Percentiles rank a stretch among this genome's conserved stretches.
Evolutionary conservation across 345 rosid genomes (phyloP).

Genomic region (Sonneratia caseolaris): DNA sequence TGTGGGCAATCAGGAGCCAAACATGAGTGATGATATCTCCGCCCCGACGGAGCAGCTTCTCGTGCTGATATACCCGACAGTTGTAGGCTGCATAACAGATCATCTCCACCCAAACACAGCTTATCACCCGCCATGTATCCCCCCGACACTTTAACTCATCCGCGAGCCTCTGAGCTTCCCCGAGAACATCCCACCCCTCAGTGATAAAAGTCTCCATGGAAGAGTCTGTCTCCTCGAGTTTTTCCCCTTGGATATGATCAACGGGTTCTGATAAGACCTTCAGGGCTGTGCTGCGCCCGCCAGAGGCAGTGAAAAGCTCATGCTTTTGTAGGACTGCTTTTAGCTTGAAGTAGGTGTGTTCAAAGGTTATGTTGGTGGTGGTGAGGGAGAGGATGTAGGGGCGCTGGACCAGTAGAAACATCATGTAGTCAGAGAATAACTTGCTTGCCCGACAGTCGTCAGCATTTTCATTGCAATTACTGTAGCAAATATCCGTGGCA

Average conservation of each 20-base stretch:
- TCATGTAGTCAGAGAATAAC: slow-evolving; percentile 13
- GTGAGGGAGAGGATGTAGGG: slow-evolving; percentile 2
- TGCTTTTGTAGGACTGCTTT: neutral
- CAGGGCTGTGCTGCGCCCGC: neutral
- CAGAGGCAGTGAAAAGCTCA: neutral
- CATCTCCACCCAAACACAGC: slow-evolving; percentile 14
- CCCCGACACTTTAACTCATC: neutral
- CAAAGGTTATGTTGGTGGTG: slow-evolving; percentile 1
- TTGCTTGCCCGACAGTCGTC: slow-evolving; percentile 5
- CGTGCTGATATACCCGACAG: slow-evolving; percentile 8
- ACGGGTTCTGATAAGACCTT: no score
- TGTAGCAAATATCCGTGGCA: slow-evolving; percentile 7
- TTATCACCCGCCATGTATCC: slow-evolving; percentile 5
- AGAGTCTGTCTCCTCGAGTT: neutral
- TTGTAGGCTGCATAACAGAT: slow-evolving; percentile 11
- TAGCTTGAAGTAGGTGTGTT: neutral
- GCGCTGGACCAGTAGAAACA: slow-evolving; percentile 3
- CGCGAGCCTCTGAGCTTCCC: neutral
- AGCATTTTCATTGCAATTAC: neutral
- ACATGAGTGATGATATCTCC: slow-evolving; percentile 13
- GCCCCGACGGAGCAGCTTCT: slow-evolving; percentile 7
- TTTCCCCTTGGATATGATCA: no score
- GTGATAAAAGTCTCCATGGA: neutral
- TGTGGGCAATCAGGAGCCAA: slow-evolving; percentile 8
- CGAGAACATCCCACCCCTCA: slow-evolving; percentile 1